A percentile compares a stretch with the other conserved stretches of the same genome.
Evolutionary conservation across 2,329 filamentous ascomycete species (phyloP).

Genomic region (Trichoderma sp.): DNA sequence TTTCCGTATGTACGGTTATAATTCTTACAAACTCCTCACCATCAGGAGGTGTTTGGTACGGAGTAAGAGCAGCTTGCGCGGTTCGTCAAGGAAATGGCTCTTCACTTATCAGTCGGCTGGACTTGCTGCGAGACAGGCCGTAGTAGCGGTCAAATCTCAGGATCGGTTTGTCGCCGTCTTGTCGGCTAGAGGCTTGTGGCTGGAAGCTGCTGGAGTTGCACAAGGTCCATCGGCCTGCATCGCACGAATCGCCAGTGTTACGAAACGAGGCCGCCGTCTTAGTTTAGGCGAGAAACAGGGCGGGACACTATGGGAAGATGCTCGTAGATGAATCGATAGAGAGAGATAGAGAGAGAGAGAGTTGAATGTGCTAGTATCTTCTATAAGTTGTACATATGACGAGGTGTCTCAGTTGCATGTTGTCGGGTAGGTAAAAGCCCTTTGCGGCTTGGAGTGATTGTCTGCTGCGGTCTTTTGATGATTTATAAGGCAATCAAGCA

Average conservation of each 20-base stretch:
- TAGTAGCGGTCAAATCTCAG: slow-evolving; percentile 5
- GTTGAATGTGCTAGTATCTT: too few relatives aligned
- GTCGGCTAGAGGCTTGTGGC: slow-evolving; percentile 5
- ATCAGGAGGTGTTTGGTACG: too few relatives aligned
- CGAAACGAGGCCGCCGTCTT: slow-evolving; percentile 12
- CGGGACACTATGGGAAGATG: not conserved
- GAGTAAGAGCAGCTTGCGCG: not conserved
- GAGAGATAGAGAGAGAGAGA: too few relatives aligned
- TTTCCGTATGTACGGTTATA: too few relatives aligned
- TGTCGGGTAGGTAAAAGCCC: not conserved
- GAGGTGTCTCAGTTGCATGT: slow-evolving; percentile 3
- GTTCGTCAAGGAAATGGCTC: too few relatives aligned
- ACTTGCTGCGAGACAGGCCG: not conserved
- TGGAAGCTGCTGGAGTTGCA: not conserved
- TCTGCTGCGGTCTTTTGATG: not conserved
- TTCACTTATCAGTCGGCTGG: not conserved
- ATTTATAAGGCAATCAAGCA: not conserved
- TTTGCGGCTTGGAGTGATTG: not conserved
- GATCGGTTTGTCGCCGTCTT: not conserved
- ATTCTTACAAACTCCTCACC: too few relatives aligned
- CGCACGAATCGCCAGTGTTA: slow-evolving; percentile 1
- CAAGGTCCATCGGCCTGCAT: not conserved
- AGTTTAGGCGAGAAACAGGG: slow-evolving; percentile 17
- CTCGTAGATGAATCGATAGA: not conserved
- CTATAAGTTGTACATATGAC: not conserved